Percentiles rank a stretch among this genome's conserved stretches.
phyloP scores from a whole-genome alignment of 495 filamentous ascomycete species.

The Hypoxylon fragiforme region DNA sequence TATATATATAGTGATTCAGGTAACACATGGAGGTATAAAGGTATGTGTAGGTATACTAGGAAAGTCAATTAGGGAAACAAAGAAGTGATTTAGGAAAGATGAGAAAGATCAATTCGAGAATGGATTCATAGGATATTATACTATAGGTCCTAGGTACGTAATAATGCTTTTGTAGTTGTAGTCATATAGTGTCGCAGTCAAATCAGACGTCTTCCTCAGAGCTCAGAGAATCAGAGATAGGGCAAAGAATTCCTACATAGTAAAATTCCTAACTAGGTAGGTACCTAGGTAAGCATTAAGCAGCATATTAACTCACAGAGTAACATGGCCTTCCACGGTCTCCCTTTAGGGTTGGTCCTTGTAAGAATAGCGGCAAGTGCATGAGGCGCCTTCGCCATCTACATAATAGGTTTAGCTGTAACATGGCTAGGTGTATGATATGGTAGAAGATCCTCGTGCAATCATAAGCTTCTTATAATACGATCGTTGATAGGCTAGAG shows the following conservation, averaged over 20 bases:
- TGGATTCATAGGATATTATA: too few relatives aligned
- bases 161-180: background rate
- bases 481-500: constrained; percentile 1
- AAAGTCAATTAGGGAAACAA: too few relatives aligned
- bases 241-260: constrained; percentile 18
- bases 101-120: too few relatives aligned
- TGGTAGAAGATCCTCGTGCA: constrained; percentile 12
- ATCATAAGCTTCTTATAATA: constrained; percentile 15
- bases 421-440: background rate
- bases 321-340: background rate
- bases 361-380: background rate
- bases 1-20: background rate
- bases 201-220: too few relatives aligned
- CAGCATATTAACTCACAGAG: too few relatives aligned
- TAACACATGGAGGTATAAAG: too few relatives aligned
- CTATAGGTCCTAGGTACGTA: background rate
- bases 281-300: constrained; percentile 14
- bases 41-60: too few relatives aligned
- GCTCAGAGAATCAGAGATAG: constrained; percentile 12
- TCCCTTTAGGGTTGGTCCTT: background rate
- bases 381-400: constrained; percentile 12
- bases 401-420: background rate
- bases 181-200: too few relatives aligned
- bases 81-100: too few relatives aligned
- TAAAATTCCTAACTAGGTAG: constrained; percentile 23